A percentile compares a stretch with the other conserved stretches of the same genome.
Evolutionary conservation across 2,329 filamentous ascomycete genomes (phyloP).

Genomic region (Helotiales sp.): DNA sequence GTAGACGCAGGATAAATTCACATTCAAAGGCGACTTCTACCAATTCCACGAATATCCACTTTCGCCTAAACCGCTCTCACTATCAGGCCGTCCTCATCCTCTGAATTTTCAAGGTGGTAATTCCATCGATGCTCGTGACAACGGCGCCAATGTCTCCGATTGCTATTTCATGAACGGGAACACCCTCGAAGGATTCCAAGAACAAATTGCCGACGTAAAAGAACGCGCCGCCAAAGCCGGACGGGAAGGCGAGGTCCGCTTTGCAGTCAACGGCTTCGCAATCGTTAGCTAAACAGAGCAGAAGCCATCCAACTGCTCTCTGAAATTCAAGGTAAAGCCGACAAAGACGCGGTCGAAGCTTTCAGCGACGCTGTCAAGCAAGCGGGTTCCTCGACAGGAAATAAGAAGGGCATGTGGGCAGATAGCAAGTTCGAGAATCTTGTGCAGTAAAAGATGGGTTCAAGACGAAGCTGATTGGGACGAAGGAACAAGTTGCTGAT

Average conservation of each 20-base stretch:
- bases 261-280: slow-evolving; percentile 56
- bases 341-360: slow-evolving; percentile 54
- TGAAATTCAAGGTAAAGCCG: slow-evolving; percentile 59
- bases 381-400: slow-evolving; percentile 52
- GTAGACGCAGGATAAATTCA: slow-evolving; percentile 56
- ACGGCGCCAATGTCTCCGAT: slow-evolving; percentile 53
- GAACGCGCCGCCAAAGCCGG: slow-evolving; percentile 51
- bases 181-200: slow-evolving; percentile 56
- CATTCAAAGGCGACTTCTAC: slow-evolving; percentile 57
- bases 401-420: slow-evolving; percentile 60
- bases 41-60: slow-evolving; percentile 57
- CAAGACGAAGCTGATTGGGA: slow-evolving; percentile 59
- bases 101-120: slow-evolving; percentile 61
- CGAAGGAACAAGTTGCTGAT: slow-evolving; percentile 56
- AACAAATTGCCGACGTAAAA: slow-evolving; percentile 55
- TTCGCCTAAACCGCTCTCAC: slow-evolving; percentile 53
- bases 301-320: slow-evolving; percentile 54
- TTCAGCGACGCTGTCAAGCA: slow-evolving; percentile 56
- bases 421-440: slow-evolving; percentile 56
- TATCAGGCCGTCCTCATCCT: slow-evolving; percentile 52
- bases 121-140: slow-evolving; percentile 54
- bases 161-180: slow-evolving; percentile 64
- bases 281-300: slow-evolving; percentile 54
- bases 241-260: slow-evolving; percentile 52
- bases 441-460: slow-evolving; percentile 62